Conservation (phyloP, 495 filamentous ascomycete species). For the Penicillium fimorum region DNA sequence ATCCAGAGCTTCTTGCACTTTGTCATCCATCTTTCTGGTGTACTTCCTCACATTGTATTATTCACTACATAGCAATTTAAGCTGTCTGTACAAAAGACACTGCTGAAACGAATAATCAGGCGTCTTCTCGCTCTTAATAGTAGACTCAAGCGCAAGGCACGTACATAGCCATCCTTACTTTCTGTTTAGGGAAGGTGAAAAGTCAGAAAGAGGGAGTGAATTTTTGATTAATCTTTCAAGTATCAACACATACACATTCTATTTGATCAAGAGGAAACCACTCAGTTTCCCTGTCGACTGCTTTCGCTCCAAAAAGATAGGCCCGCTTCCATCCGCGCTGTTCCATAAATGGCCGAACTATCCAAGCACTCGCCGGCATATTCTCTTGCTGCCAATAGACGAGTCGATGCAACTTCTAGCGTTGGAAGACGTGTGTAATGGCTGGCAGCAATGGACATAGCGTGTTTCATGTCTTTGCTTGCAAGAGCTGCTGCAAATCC, state of each 20-base stretch:
- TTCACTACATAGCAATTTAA: no score
- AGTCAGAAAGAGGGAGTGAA: no score
- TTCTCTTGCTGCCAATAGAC: conserved; percentile 9
- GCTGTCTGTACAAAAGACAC: no score
- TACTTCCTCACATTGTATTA: no score
- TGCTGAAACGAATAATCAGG: no score
- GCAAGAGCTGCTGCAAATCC: conserved; percentile 20
- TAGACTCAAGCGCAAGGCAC: no score
- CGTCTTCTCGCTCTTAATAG: no score
- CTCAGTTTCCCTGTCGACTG: conserved; percentile 10
- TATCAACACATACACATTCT: background rate
- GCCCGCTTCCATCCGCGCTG: conserved; percentile 12
- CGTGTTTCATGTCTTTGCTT: conserved; percentile 20
- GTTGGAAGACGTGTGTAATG: conserved; percentile 14
- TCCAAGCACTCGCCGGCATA: conserved; percentile 17
- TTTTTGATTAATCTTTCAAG: no score
- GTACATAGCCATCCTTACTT: no score
- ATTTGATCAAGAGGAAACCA: background rate
- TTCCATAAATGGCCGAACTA: conserved; percentile 17
- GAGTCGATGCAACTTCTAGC: conserved; percentile 10
- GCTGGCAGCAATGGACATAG: conserved; percentile 13
- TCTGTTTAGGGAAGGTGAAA: no score
- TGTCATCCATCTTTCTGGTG: no score
- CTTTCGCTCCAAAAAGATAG: conserved; percentile 12
- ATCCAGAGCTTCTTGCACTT: no score